Conservation (phyloP, 2,329 filamentous ascomycete genomes). For the Shiraia bambusicola region DNA sequence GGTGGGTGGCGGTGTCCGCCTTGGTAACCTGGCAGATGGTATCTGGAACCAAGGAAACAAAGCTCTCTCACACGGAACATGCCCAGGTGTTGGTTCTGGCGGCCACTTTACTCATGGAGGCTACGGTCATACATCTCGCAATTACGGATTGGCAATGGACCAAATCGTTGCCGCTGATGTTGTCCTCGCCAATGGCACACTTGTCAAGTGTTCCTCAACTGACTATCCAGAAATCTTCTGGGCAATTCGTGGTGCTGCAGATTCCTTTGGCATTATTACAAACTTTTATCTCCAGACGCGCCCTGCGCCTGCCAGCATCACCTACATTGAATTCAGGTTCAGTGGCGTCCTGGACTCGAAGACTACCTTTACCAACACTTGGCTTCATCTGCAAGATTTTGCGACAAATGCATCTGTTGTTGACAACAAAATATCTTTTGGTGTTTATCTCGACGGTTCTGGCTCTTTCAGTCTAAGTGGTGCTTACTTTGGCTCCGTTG, state of each 20-base stretch:
- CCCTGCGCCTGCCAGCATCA: slow-evolving; percentile 29
- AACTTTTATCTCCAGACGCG: slow-evolving; percentile 41
- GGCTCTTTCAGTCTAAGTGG: slow-evolving; percentile 42
- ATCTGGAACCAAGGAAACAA: slow-evolving; percentile 39
- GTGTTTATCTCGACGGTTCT: slow-evolving; percentile 45
- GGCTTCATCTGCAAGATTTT: slow-evolving; percentile 47
- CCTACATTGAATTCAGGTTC: slow-evolving; percentile 32
- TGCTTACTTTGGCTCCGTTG: slow-evolving; percentile 43
- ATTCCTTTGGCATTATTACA: slow-evolving; percentile 45
- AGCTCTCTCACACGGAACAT: slow-evolving; percentile 56
- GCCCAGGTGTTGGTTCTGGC: slow-evolving; percentile 48
- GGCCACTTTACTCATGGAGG: slow-evolving; percentile 42
- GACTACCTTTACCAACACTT: slow-evolving; percentile 39
- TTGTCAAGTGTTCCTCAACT: slow-evolving; percentile 38
- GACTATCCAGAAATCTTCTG: slow-evolving; percentile 45
- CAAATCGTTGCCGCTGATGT: slow-evolving; percentile 39
- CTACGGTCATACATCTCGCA: slow-evolving; percentile 39
- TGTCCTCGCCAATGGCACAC: slow-evolving; percentile 44
- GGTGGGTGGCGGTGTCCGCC: slow-evolving; percentile 53
- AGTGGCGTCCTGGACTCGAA: slow-evolving; percentile 29
- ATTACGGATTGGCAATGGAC: slow-evolving; percentile 42
- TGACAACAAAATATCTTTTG: slow-evolving; percentile 46
- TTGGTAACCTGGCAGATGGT: slow-evolving; percentile 45
- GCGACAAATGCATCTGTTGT: slow-evolving; percentile 45
- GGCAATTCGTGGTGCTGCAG: slow-evolving; percentile 46